Evolutionary conservation across 78 protist species (phyloP).

Genomic region (Planoprotostelium fungivorum): DNA sequence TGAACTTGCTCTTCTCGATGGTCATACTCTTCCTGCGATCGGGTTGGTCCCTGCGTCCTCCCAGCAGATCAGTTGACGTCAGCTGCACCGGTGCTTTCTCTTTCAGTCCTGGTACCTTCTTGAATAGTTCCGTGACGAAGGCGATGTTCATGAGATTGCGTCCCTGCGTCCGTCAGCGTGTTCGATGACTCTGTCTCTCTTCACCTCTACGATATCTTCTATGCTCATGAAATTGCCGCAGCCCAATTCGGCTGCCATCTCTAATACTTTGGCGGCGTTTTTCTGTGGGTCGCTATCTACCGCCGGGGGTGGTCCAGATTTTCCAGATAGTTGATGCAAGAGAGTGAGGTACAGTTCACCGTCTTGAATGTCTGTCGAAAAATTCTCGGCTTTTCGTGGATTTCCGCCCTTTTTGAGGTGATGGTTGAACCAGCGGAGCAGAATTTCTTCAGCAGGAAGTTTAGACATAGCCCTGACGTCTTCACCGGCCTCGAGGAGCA

Average conservation of each 20-base stretch:
- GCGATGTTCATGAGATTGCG: background rate
- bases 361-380: constrained; percentile 49
- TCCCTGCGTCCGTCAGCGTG: background rate
- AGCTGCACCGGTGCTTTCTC: background rate
- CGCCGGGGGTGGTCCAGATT: background rate
- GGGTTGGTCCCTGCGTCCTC: no score
- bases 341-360: constrained; percentile 9
- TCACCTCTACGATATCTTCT: background rate
- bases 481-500: constrained; percentile 85
- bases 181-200: background rate
- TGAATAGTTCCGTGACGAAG: background rate
- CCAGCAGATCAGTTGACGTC: background rate
- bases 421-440: constrained; percentile 92
- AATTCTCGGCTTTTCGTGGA: constrained; percentile 54
- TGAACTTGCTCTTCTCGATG: background rate
- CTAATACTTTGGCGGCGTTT: background rate
- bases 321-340: background rate
- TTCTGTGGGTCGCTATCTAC: background rate
- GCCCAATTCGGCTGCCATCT: background rate
- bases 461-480: constrained; percentile 51
- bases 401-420: constrained; percentile 15
- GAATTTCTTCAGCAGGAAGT: constrained; percentile 79
- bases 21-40: background rate
- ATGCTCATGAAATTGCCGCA: background rate
- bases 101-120: background rate